Evolutionary conservation across 208 protist genomes (phyloP).

Genomic region (Leptomonas pyrrhocoris): DNA sequence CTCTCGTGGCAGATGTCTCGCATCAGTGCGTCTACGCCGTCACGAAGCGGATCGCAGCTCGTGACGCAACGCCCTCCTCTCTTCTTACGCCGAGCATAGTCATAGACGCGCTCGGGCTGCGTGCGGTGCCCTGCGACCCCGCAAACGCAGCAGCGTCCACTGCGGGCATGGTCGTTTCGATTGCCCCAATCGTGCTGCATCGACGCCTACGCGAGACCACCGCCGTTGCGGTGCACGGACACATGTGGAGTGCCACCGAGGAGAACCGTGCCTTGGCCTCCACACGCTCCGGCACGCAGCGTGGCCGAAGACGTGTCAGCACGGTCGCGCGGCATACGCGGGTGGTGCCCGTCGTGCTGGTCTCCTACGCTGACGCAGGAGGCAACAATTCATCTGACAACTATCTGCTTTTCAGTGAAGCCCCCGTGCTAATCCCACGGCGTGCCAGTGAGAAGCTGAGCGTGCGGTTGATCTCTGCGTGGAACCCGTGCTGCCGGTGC

Average conservation of each 20-base stretch:
- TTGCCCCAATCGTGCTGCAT: neutral
- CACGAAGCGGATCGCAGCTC: neutral
- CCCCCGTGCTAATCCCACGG: conserved; percentile 33
- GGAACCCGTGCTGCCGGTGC: conserved; percentile 46
- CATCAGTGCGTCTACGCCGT: conserved; percentile 54
- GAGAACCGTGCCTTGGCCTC: neutral
- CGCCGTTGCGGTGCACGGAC: conserved; percentile 46
- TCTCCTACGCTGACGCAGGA: neutral
- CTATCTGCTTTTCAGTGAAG: conserved; percentile 36
- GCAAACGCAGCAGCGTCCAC: neutral
- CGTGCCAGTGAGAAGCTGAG: conserved; percentile 14
- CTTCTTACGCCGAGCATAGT: neutral
- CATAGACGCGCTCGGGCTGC: neutral
- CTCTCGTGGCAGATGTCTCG: conserved; percentile 46
- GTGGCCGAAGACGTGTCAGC: conserved; percentile 4
- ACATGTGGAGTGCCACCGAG: conserved; percentile 53
- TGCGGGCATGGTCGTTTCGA: neutral
- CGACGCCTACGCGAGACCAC: neutral
- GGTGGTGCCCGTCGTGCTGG: conserved; percentile 29
- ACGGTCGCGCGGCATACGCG: conserved; percentile 21
- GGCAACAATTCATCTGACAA: neutral
- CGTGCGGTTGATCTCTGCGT: conserved; percentile 61
- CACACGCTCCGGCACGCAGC: neutral
- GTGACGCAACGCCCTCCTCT: neutral
- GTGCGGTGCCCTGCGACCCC: neutral